phyloP scores from a whole-genome alignment of 2,329 filamentous ascomycete genomes.

The Trichophyton benhamiae region DNA sequence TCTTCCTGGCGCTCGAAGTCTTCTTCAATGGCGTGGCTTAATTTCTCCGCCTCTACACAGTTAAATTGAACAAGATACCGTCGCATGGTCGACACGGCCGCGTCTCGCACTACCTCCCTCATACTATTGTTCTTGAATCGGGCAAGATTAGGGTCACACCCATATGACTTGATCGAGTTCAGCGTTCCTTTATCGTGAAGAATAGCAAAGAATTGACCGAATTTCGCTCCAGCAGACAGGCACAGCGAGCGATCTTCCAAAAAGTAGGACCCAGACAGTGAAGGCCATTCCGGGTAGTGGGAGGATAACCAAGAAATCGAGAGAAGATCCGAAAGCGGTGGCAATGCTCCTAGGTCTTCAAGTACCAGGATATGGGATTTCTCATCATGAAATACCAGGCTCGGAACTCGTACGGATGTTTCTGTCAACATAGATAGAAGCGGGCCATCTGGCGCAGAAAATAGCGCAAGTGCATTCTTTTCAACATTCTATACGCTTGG shows the following conservation, averaged over 20 bases:
- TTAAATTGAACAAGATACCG: slow-evolving; percentile 4
- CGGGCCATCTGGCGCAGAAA: not conserved
- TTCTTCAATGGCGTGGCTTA: slow-evolving; percentile 5
- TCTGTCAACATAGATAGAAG: not conserved
- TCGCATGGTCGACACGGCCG: slow-evolving; percentile 5
- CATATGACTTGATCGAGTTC: not conserved
- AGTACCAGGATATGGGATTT: slow-evolving; percentile 6
- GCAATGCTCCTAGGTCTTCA: slow-evolving; percentile 5
- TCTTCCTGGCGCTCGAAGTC: slow-evolving; percentile 7
- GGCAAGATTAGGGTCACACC: slow-evolving; percentile 1
- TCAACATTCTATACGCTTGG: slow-evolving; percentile 5
- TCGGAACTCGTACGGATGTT: not conserved
- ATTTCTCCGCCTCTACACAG: not conserved
- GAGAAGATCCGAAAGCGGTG: slow-evolving; percentile 4
- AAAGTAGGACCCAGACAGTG: not conserved
- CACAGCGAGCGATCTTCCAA: not conserved
- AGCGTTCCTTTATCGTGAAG: slow-evolving; percentile 6
- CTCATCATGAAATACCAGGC: slow-evolving; percentile 4
- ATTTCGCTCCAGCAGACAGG: not conserved
- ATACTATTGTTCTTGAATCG: slow-evolving; percentile 3
- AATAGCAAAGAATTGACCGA: not conserved
- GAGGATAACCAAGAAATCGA: not conserved
- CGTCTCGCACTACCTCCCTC: slow-evolving; percentile 6
- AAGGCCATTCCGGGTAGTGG: not conserved
- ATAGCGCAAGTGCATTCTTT: slow-evolving; percentile 4